Evolutionary conservation across 2,329 filamentous ascomycete species (phyloP), one percentile per base, ranked within the genome.

Genomic region (Madurella fahalii): DNA sequence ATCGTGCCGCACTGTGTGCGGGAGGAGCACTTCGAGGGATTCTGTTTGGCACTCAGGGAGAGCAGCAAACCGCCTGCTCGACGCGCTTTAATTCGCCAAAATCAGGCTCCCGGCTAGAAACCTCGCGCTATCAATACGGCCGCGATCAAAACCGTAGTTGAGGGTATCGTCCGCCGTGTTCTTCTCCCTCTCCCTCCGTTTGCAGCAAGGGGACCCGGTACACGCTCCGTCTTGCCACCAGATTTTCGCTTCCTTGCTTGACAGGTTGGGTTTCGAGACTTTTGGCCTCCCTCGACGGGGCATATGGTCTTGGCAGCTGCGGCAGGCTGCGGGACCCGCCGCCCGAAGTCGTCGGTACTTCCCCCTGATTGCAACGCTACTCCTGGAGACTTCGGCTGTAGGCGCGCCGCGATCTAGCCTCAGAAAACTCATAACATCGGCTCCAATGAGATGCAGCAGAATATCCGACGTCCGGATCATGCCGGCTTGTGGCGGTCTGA

Each of bases 271-370:
- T 25, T 25, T 20, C 15, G 15, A 13, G 17, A 13, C 41, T 40
- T 17, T 17, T 13, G 34, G 46, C 13, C 37, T 46, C n/a, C 11
- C 13, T 40, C 34, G 31, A 17, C 18, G 32, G 16, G 47, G 42
- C 17, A 49, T 30, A 41, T 40, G 37, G 51, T 47, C 56, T 62
- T 59, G 60, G 60, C 53, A 59, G 53, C 49, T 58, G 53, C 37
- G 40, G 46, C 16, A 43, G 53, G 32, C 41, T 32, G 16, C 46
- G 32, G 37, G 49, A 46, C 45, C 31, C 25, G 25, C 25, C 25
- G 25, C 4, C 25, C 25, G 7, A 25, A 25, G 25, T 25, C 25
- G 25, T 7, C 7, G 25, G 25, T 25, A 25, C 25, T 4, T 17
- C 45, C 25, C 32, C 37, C 18, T 45, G 31, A 17, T 32, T 18